Base-by-base conservation (phyloP, 2,329 filamentous ascomycete genomes). In the Chaetomiaceae sp. region DNA sequence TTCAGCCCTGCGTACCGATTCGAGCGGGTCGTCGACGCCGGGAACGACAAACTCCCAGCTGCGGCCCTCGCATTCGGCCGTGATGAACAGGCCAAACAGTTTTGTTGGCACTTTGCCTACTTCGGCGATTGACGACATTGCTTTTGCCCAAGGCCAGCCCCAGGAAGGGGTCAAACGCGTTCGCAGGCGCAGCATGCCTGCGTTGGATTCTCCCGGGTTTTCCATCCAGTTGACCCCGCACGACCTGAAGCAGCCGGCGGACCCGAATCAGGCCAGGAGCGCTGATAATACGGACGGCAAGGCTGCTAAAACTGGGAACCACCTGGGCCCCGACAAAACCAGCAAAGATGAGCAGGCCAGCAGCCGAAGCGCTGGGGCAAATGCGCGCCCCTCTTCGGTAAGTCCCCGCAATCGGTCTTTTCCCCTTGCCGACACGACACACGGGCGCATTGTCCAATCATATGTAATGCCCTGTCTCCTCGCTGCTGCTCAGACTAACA, bases 171-270 rank as follows among this genome's bases (percentile, higher is more conserved):
- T 84, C 9, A 90, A 87, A 70, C 81, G 89, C 65, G 87, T 91
- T 70, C 81, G 91, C 63, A 83, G 91, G 66, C 84, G 91, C 61
- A 96, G 91, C 71, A 81, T 95, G 73, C 89, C 89, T 60, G 86
- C 83, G 17, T 70, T 80, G 56, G 77, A 82, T 68, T 71, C 72
- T 64, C 61, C 71, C 61, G 71, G 75, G 56, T 72, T 72, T 61
- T 66, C 69, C 51, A 71, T 65, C 57, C 64, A 67, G 59, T 49
- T 71, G 61, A 67, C 67, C 56, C 68, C 72, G 57, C 71, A 70
- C 50, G 66, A 69, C 38, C 65, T 69, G 48, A 67, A 66, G 62
- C 69, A 66, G 56, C 64, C 68, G 56, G 67, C 65, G 55, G 69
- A 72, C 59, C 60, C 64, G 50, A 62, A 64, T 52, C 67, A 66